Evolutionary conservation across 305 asterid species (phyloP).

Genomic region (Striga hermonthica): DNA sequence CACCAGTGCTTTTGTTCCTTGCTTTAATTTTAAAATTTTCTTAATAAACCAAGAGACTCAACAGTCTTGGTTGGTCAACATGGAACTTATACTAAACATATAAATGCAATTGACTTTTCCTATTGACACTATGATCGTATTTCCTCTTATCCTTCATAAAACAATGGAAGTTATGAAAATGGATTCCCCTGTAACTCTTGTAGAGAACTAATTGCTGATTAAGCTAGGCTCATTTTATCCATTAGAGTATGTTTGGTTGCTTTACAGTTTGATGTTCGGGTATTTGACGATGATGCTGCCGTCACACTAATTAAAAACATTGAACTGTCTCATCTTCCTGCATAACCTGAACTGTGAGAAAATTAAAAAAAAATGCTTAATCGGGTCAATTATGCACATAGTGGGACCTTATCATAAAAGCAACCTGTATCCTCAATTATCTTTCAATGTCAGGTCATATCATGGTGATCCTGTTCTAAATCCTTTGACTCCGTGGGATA

Average conservation of each 20-base stretch:
- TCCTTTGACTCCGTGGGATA: constrained; percentile 99
- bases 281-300: constrained; percentile 1
- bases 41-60: constrained; percentile 27
- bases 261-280: constrained; percentile 5
- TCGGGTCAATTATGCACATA: constrained; percentile 13
- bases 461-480: constrained; percentile 90
- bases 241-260: constrained; percentile 14
- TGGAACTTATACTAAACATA: constrained; percentile 19
- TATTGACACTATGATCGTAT: constrained; percentile 8
- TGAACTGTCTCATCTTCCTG: constrained; percentile 10
- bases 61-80: constrained; percentile 23
- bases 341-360: constrained; percentile 12
- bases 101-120: constrained; percentile 12
- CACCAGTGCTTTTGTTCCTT: constrained; percentile 20
- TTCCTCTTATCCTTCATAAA: constrained; percentile 14
- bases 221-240: constrained; percentile 19
- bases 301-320: constrained; percentile 7
- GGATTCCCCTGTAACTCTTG: background rate
- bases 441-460: constrained; percentile 74
- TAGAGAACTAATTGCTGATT: constrained; percentile 1
- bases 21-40: constrained; percentile 22
- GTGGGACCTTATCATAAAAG: constrained; percentile 11
- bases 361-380: background rate
- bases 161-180: constrained; percentile 10
- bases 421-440: constrained; percentile 29